Evolutionary conservation across 768 basidiomycete genomes (phyloP), one percentile per base, ranked within the genome.

Genomic region (Russula sp.): DNA sequence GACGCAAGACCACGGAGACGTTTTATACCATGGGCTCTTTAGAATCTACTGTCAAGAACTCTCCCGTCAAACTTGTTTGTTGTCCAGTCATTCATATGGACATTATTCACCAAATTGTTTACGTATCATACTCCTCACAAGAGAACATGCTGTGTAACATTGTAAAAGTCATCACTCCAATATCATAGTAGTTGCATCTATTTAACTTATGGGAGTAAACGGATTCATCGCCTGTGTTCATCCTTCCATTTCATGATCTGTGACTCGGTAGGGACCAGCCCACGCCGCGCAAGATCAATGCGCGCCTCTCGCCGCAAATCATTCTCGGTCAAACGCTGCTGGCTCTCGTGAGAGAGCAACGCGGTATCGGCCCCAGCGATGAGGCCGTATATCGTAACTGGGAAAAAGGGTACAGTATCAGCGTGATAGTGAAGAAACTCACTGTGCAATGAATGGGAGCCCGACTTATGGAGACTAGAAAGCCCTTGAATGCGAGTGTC

Each of bases 211-310:
- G 57, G 28, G n/a, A 2, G 28, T 30, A 5, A 42, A 26, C 22
- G 28, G 46, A 55, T 68, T 38, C 28, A 22, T 13, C 36, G 52
- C 7, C 59, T 46, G 26, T 53, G 54, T 46, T 79, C 77, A 61
- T 78, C 82, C 72, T 82, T 87, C 92, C 92, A 95, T 72, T 84
- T 85, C 36, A 84, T 79, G 36, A 94, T 94, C 66, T 89, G 91
- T 10, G 88, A 84, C 74, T 95, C 92, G 8, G 92, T 93, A 2
- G 85, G 84, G 59, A 94, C 81, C 50, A 89, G 77, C 28, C 92
- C 92, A 64, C 83, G 83, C 44, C 84, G 80, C 20, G 87, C 84
- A 53, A 95, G 81, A 61, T 91, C 90, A 38, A 87, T 77, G 48
- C 88, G 80, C 11, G 92, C 92, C 73, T 90, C 80, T 57, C 83